Percentiles rank a stretch among this genome's conserved stretches.
These are phyloP conservation scores for Clitoria ternatea DNA, from an alignment of 306 rosid species.

Conservation along the genomic window DNA sequence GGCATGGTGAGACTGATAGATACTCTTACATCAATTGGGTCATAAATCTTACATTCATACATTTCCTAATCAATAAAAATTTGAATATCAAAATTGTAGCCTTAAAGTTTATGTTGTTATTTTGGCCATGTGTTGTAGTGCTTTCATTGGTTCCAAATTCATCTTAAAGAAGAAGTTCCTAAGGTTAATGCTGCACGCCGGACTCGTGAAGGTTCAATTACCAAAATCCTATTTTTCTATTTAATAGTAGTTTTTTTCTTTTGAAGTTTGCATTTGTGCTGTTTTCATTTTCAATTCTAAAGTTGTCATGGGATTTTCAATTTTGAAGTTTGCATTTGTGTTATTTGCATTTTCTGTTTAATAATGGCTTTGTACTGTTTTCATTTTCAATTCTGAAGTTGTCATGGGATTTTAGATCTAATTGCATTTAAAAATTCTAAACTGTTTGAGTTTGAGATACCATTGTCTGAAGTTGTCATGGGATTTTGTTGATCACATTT, in stretches of 20 bases:
- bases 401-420: background rate
- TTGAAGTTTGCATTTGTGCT: no score
- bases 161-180: slow-evolving; percentile 92
- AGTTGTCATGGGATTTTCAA: no score
- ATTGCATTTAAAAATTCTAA: background rate
- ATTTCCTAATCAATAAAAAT: background rate
- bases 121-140: slow-evolving; percentile 77
- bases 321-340: no score
- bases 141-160: slow-evolving; percentile 81
- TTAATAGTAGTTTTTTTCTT: background rate
- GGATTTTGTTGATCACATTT: background rate
- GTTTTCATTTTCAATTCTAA: no score
- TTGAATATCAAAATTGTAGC: background rate
- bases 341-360: no score
- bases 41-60: background rate
- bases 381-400: no score
- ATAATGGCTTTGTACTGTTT: background rate
- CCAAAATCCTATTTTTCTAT: background rate
- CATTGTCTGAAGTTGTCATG: background rate
- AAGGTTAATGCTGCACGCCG: slow-evolving; percentile 73
- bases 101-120: slow-evolving; percentile 15
- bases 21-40: slow-evolving; percentile 13
- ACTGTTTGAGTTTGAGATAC: background rate
- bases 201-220: slow-evolving; percentile 63
- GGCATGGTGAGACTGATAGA: slow-evolving; percentile 61